Base-by-base conservation (phyloP, 768 basidiomycete genomes). In the Fomitopsis serialis region DNA sequence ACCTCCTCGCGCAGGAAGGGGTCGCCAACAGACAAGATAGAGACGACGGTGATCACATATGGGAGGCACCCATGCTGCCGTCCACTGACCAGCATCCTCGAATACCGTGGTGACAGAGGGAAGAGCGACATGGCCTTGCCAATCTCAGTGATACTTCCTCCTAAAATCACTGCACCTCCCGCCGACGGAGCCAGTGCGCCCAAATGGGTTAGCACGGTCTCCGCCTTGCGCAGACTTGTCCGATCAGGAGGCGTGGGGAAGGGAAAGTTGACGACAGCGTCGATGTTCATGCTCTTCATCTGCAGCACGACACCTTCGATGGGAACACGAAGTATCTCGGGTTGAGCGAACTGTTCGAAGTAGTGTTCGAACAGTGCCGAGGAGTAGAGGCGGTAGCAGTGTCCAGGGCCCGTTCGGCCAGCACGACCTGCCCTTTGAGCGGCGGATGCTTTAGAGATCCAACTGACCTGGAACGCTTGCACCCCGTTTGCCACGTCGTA, bases 261-360 rank as follows among this genome's bases (percentile, higher is more conserved):
- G 15, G 97, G 97, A 69, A 99, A 99, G 72, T 98, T 98, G 61
- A 92, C 77, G 36, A 98, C 92, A 1, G 92, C 78, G 63, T 98
- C 94, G 54, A 99, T 96, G 64, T 96, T 92, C 94, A 99, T 98
- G 68, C 84, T 86, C 75, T 99, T 99, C 96, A 99, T 98, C 68
- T 98, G 95, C 29, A 98, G 75, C 9, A 98, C 90, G 22, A 98
- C 87, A 1, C 94, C 95, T 61, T 98, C 97, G 60, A 98, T 96
- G 0, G 97, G 95, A 74, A 91, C 93, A 22, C 95, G 87, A 42
- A 93, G 78, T 52, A 98, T 95, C 68, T 99, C 97, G 2, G 97
- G 97, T 54, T 82, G 74, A 0, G 91, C 79, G 68, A 96, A 96
- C 53, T 82, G 71, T 29, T 89, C 86, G 64, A 98, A 96, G 68